Percentiles rank a stretch among this genome's conserved stretches.
Conservation (phyloP, 148 eudicot genomes). For the Fallopia convolvulus region DNA sequence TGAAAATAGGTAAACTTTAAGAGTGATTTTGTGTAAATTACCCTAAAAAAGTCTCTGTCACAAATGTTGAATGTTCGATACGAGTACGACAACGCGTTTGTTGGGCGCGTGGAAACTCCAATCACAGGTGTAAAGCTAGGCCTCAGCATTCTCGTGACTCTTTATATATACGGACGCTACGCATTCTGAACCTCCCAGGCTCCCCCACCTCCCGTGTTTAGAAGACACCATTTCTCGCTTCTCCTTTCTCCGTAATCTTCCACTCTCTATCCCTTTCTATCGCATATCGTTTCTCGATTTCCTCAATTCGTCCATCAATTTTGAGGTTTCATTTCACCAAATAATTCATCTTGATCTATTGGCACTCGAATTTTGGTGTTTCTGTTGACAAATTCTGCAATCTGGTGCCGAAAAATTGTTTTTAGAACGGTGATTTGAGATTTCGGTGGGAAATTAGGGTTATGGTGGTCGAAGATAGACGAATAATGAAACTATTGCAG, state of each 20-base stretch:
- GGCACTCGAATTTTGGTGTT: not conserved
- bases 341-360: not conserved
- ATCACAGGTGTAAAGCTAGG: not conserved
- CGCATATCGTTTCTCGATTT: not conserved
- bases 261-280: constrained; percentile 1
- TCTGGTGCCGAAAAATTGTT: not conserved
- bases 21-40: no score
- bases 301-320: not conserved
- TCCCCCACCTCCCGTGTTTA: not conserved
- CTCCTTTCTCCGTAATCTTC: constrained; percentile 6
- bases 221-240: not conserved
- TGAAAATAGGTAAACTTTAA: no score
- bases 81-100: not conserved
- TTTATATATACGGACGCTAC: not conserved
- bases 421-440: not conserved
- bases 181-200: not conserved
- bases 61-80: not conserved
- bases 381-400: not conserved
- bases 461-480: constrained; percentile 11
- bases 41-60: no score
- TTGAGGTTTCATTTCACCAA: not conserved
- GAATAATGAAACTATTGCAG: constrained; percentile 4
- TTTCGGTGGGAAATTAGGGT: constrained; percentile 4
- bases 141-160: constrained; percentile 6
- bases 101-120: not conserved